Conservation (phyloP, 331 rosid species). For the Quercus lobata region DNA sequence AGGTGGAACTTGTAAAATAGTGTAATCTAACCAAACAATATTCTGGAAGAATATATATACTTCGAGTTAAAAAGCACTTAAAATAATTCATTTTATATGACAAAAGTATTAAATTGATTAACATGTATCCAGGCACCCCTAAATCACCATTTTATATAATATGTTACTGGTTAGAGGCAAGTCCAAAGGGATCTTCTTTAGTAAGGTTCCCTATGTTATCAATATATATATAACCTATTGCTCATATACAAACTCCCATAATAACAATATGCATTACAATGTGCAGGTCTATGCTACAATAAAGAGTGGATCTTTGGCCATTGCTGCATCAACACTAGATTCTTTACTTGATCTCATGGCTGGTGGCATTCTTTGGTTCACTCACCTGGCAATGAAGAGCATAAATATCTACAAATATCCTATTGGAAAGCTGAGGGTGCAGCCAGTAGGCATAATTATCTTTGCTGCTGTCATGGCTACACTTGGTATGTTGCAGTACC, state of each 20-base stretch:
- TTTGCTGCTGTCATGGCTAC: conserved; percentile 99
- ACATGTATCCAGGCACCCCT: neutral
- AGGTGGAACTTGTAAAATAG: too few species aligned
- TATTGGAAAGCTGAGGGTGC: conserved; percentile 88
- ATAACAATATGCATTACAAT: neutral
- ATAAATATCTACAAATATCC: conserved; percentile 74
- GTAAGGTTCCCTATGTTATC: too few species aligned
- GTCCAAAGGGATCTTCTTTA: too few species aligned
- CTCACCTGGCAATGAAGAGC: conserved; percentile 79
- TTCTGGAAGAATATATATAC: neutral
- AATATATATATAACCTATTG: neutral
- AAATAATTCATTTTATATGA: neutral
- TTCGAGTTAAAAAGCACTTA: neutral
- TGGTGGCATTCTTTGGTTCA: conserved; percentile 92
- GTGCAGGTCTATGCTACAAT: conserved; percentile 77
- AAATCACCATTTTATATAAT: neutral
- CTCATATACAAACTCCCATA: neutral
- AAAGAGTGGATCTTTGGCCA: conserved; percentile 89
- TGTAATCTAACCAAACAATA: too few species aligned
- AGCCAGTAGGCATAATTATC: conserved; percentile 90
- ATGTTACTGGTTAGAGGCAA: neutral
- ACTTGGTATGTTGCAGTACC: conserved; percentile 47
- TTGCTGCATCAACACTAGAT: conserved; percentile 95
- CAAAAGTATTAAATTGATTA: neutral
- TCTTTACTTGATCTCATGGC: conserved; percentile 96